Evolutionary conservation across 2,329 filamentous ascomycete species (phyloP).

Genomic region (Epichloe uncinata): DNA sequence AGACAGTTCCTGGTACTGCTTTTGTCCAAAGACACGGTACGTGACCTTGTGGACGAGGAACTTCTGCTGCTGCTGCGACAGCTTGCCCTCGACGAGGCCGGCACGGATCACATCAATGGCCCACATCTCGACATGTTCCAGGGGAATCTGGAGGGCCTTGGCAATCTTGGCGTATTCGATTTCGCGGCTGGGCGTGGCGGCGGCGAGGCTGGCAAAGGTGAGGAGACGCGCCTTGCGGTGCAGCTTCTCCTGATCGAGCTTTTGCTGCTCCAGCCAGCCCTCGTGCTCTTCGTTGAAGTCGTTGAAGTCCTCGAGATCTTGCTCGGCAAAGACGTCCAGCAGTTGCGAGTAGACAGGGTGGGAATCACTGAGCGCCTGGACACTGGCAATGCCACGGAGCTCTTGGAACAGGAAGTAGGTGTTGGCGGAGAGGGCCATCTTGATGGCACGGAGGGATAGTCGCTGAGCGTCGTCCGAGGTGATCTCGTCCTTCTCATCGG

Average conservation of each 20-base stretch:
- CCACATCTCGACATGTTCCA: conserved; percentile 90
- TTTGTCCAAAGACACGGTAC: conserved; percentile 93
- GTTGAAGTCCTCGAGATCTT: conserved; percentile 88
- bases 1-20: conserved; percentile 94
- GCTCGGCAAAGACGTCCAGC: conserved; percentile 87
- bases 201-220: conserved; percentile 80
- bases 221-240: conserved; percentile 94
- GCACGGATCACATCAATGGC: conserved; percentile 96
- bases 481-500: conserved; percentile 38
- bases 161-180: conserved; percentile 80
- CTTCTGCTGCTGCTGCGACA: conserved; percentile 81
- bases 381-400: conserved; percentile 64
- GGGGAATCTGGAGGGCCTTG: conserved; percentile 69
- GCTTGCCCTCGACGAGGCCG: conserved; percentile 88
- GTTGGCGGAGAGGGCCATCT: conserved; percentile 38
- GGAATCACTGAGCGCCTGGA: conserved; percentile 77
- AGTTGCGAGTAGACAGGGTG: conserved; percentile 81
- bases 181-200: conserved; percentile 69
- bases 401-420: conserved; percentile 63
- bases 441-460: conserved; percentile 43
- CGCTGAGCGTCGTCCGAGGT: conserved; percentile 47
- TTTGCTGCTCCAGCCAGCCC: conserved; percentile 67
- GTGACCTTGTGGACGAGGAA: conserved; percentile 95
- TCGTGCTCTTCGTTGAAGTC: conserved; percentile 90
- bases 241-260: conserved; percentile 58